These are phyloP conservation scores for Candida nonsorbophila DNA, from an alignment of 805 yeast genomes.

Conservation along the genomic window DNA sequence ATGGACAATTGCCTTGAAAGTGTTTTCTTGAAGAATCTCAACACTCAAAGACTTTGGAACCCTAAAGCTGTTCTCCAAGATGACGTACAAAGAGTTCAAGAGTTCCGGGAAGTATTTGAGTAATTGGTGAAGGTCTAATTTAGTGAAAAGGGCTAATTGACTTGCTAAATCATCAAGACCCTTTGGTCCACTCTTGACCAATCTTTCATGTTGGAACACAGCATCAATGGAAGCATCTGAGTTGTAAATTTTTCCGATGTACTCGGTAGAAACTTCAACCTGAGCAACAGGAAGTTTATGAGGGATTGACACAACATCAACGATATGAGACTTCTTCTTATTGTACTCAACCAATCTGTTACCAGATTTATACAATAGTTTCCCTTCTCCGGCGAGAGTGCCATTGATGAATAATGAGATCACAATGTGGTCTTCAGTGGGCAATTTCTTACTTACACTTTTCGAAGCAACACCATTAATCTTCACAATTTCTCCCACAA, in stretches of 20 bases:
- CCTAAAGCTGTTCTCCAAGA: constrained; percentile 21
- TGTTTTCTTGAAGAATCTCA: constrained; percentile 26
- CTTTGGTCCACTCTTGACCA: constrained; percentile 36
- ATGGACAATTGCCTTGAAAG: constrained; percentile 55
- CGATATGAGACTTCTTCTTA: constrained; percentile 33
- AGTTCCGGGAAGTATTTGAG: constrained; percentile 60
- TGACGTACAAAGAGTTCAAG: constrained; percentile 30
- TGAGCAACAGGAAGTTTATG: constrained; percentile 36
- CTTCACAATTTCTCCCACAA: constrained; percentile 65
- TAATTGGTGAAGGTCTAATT: constrained; percentile 48
- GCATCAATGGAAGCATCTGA: constrained; percentile 50
- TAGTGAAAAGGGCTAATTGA: constrained; percentile 45
- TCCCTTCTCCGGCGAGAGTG: constrained; percentile 53
- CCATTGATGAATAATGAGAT: constrained; percentile 63
- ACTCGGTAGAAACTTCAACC: constrained; percentile 53
- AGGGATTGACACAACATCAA: constrained; percentile 39
- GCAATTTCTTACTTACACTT: constrained; percentile 24
- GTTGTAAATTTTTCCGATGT: constrained; percentile 65
- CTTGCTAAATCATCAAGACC: constrained; percentile 42
- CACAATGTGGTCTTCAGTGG: constrained; percentile 48
- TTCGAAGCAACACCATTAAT: constrained; percentile 50
- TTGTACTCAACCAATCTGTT: constrained; percentile 44
- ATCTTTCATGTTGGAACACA: constrained; percentile 48
- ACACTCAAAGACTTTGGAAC: constrained; percentile 18
- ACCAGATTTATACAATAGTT: constrained; percentile 45